phyloP scores from a whole-genome alignment of 768 basidiomycete genomes.

The Panus rudis region DNA sequence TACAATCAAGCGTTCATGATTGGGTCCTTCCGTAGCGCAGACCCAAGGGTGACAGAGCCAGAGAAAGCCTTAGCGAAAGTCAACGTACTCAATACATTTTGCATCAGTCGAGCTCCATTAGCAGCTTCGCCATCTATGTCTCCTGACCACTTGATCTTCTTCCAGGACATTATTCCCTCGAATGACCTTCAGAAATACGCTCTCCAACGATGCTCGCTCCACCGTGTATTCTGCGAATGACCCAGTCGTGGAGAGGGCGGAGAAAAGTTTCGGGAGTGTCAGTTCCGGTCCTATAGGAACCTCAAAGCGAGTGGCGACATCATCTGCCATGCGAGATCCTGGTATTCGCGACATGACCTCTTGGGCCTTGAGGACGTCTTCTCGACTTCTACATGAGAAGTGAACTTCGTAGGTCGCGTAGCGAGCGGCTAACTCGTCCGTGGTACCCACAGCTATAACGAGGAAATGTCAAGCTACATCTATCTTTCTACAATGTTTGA shows the following conservation, averaged over 20 bases:
- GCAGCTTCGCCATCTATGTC: conserved; percentile 10
- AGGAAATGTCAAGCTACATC: conserved; percentile 1
- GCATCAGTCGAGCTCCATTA: no score
- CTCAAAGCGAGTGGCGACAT: conserved; percentile 71
- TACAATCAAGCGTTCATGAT: no score
- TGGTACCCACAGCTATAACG: conserved; percentile 56
- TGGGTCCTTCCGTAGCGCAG: no score
- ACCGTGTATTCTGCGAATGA: conserved; percentile 64
- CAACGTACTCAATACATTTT: no score
- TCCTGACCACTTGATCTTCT: conserved; percentile 33
- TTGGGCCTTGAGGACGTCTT: conserved; percentile 51
- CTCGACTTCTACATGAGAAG: conserved; percentile 58
- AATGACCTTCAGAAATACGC: conserved; percentile 67
- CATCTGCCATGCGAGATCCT: conserved; percentile 59
- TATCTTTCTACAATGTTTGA: neutral
- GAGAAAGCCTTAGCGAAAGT: no score
- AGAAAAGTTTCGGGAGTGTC: conserved; percentile 55
- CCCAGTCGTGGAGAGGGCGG: conserved; percentile 41
- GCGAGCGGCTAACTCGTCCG: conserved; percentile 52
- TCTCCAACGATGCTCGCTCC: conserved; percentile 63
- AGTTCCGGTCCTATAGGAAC: conserved; percentile 46
- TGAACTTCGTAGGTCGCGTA: conserved; percentile 76
- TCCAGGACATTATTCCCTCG: conserved; percentile 53
- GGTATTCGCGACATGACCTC: conserved; percentile 56
- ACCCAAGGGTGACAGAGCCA: no score